Evolutionary conservation across 768 basidiomycete genomes (phyloP), one percentile per base, ranked within the genome.

Genomic region (Sarcomyxa edulis): DNA sequence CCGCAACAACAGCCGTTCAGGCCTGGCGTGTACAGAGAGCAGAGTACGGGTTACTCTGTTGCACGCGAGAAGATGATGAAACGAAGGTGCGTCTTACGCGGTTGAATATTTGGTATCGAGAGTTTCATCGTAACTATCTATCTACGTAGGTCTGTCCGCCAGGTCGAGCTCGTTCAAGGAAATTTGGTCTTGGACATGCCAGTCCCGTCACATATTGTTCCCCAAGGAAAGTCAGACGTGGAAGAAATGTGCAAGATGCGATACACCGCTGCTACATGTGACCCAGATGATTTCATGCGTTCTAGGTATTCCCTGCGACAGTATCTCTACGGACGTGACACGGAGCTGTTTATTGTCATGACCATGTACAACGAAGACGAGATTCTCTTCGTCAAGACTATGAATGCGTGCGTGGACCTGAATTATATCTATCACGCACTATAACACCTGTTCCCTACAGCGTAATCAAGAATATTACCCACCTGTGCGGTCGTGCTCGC

Each of bases 311-410:
- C 85, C 5, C 72, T 93, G 16, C 70, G 90, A 16, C 90, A 79
- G 4, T 92, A 81, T 58, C 71, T 92, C 1, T 75, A 77, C 50
- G 78, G 78, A 40, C 82, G 92, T 38, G 72, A 81, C 37, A 95
- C 92, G 7, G 93, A 95, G 61, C 71, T 96, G 10, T 93, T 95
- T 64, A 89, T 96, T 49, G 91, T 94, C 28, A 88, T 95, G 80
- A 95, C 92, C 30, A 94, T 95, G 90, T 89, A 89, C 59, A 94
- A 94, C 56, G 92, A 96, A 64, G 88, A 89, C 53, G 85, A 89
- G 53, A 66, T 81, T 7, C 66, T 88, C 19, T 90, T 89, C 56
- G 67, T 68, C 53, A 75, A 71, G 53, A 92, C 88, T 8, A 89
- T 92, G 84, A 89, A 90, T 49, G 77, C 85, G 81, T 84, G 52